phyloP scores from a whole-genome alignment of 1,284 basidiomycete genomes.

The Exsudoporus floridanus region DNA sequence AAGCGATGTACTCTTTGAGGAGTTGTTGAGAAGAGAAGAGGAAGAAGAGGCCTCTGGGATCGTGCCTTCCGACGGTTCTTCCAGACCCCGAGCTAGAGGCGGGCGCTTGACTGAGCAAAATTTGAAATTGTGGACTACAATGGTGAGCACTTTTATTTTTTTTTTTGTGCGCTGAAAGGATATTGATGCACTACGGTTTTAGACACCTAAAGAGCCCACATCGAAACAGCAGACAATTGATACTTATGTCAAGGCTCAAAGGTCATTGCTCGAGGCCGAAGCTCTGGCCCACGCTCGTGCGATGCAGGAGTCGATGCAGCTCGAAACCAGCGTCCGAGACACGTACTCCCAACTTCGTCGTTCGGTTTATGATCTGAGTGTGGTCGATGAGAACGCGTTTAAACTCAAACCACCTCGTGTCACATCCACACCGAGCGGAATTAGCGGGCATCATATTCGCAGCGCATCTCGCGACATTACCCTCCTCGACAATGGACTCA shows the following conservation, averaged over 20 bases:
- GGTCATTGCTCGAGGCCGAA: conserved; percentile 71
- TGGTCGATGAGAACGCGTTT: conserved; percentile 55
- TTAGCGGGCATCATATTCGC: conserved; percentile 41
- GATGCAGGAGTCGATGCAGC: conserved; percentile 69
- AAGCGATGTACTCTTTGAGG: conserved; percentile 82
- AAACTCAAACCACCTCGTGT: conserved; percentile 64
- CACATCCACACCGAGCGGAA: conserved; percentile 38
- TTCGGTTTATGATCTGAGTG: conserved; percentile 65
- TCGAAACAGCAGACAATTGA: conserved; percentile 73
- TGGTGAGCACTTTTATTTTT: conserved; percentile 54
- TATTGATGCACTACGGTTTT: neutral
- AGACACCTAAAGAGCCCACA: conserved; percentile 80
- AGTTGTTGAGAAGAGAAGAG: conserved; percentile 73
- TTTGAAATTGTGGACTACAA: conserved; percentile 82
- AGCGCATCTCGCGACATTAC: conserved; percentile 70
- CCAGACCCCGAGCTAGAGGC: conserved; percentile 62
- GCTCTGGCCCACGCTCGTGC: conserved; percentile 70
- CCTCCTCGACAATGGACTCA: conserved; percentile 80
- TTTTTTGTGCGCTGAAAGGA: conserved; percentile 3
- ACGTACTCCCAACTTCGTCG: conserved; percentile 74
- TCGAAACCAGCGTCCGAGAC: conserved; percentile 74
- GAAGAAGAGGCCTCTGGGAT: conserved; percentile 60
- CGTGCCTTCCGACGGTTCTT: conserved; percentile 45
- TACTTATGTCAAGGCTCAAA: conserved; percentile 69
- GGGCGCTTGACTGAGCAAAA: conserved; percentile 75